Evolutionary conservation across 73 alveolate species (phyloP).

Genomic region (Paramecium tetraurelia): DNA sequence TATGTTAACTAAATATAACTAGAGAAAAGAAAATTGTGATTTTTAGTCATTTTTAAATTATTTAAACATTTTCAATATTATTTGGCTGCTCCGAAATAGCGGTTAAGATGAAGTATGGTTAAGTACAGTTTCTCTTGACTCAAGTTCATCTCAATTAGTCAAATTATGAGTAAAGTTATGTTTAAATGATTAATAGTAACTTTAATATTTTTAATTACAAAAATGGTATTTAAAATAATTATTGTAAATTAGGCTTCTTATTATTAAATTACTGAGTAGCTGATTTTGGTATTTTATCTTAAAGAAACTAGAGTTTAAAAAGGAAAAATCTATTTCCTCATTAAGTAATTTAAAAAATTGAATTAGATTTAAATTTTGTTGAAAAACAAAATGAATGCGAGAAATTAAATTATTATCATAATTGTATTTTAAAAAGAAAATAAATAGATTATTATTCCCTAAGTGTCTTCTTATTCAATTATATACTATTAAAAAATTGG

Average conservation of each 20-base stretch:
- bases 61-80: background rate
- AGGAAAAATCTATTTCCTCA: background rate
- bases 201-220: background rate
- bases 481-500: background rate
- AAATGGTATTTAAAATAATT: background rate
- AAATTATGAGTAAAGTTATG: background rate
- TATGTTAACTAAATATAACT: background rate
- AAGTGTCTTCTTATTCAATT: background rate
- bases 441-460: background rate
- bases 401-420: background rate
- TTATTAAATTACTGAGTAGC: background rate
- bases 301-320: background rate
- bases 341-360: background rate
- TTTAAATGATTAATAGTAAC: background rate
- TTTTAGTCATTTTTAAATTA: background rate
- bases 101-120: background rate
- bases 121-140: background rate
- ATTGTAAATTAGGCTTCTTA: background rate
- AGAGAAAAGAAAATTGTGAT: background rate
- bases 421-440: background rate
- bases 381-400: background rate
- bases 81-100: background rate
- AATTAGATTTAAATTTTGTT: background rate
- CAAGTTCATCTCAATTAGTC: background rate
- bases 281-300: background rate